phyloP scores from a whole-genome alignment of 1,284 basidiomycete species.

The Mixia osmundae region DNA sequence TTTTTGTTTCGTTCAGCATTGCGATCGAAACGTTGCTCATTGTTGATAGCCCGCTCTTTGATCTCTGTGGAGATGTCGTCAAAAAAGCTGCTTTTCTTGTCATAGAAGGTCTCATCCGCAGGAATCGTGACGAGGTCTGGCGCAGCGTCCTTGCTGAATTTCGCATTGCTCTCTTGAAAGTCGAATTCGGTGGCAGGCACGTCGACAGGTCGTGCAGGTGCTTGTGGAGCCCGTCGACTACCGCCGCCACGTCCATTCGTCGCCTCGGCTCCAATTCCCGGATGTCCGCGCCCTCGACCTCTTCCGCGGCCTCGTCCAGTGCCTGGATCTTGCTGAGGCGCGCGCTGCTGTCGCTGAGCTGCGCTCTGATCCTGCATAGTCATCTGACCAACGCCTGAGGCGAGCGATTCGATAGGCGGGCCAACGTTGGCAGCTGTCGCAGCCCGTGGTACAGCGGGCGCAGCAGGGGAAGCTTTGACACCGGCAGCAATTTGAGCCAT shows the following conservation, averaged over 20 bases:
- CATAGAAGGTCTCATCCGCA: conserved; percentile 12
- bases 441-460: background rate
- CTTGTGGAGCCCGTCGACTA: too few relatives aligned
- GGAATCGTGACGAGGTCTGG: conserved; percentile 3
- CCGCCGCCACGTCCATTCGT: too few relatives aligned
- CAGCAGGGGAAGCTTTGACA: conserved; percentile 1
- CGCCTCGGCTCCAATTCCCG: too few relatives aligned
- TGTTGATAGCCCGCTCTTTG: conserved; percentile 6
- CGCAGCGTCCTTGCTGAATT: conserved; percentile 15
- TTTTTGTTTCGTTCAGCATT: conserved; percentile 15
- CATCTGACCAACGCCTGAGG: background rate
- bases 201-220: background rate
- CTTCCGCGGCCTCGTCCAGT: too few relatives aligned
- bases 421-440: background rate
- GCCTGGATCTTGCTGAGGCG: too few relatives aligned
- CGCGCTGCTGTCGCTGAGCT: too few relatives aligned
- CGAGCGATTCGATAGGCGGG: background rate
- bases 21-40: conserved; percentile 11
- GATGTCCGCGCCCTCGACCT: too few relatives aligned
- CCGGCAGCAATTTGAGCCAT: background rate
- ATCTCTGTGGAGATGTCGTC: conserved; percentile 18
- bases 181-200: conserved; percentile 17
- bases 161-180: conserved; percentile 16
- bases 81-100: conserved; percentile 17
- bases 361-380: too few relatives aligned